phyloP scores from a whole-genome alignment of 2,329 filamentous ascomycete genomes.

The Ascochyta rabiei region DNA sequence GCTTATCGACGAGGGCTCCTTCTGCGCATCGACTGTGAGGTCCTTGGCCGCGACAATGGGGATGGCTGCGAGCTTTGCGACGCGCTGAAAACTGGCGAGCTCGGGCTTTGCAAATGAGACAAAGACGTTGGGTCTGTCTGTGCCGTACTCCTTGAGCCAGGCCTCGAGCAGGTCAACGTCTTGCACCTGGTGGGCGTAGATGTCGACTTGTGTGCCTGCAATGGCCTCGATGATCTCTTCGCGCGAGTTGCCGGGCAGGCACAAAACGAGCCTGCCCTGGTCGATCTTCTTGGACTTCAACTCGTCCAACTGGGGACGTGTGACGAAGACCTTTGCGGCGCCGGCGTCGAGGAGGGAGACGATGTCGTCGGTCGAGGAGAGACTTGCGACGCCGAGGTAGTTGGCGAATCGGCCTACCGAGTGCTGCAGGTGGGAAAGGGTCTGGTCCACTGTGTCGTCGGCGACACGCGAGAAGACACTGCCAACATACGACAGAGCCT shows the following conservation, averaged over 20 bases:
- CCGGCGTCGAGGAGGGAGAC: slow-evolving; percentile 83
- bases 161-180: slow-evolving; percentile 53
- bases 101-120: slow-evolving; percentile 54
- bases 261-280: slow-evolving; percentile 63
- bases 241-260: slow-evolving; percentile 53
- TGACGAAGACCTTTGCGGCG: slow-evolving; percentile 83
- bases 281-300: slow-evolving; percentile 60
- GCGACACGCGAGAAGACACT: slow-evolving; percentile 62
- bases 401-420: slow-evolving; percentile 64
- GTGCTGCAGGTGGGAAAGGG: slow-evolving; percentile 60
- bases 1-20: slow-evolving; percentile 65
- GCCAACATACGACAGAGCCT: slow-evolving; percentile 63
- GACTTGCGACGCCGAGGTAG: slow-evolving; percentile 76
- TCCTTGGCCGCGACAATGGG: slow-evolving; percentile 75
- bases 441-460: slow-evolving; percentile 54
- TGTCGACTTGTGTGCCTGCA: slow-evolving; percentile 51
- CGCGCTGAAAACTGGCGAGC: slow-evolving; percentile 48
- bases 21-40: slow-evolving; percentile 69
- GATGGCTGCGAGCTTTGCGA: slow-evolving; percentile 59
- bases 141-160: slow-evolving; percentile 58
- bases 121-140: slow-evolving; percentile 57
- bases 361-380: slow-evolving; percentile 74
- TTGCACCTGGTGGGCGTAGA: slow-evolving; percentile 52
- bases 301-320: slow-evolving; percentile 67
- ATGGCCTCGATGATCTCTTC: slow-evolving; percentile 50